Conservation (phyloP, 169 alveolate species). For the Eimeria mitis region DNA sequence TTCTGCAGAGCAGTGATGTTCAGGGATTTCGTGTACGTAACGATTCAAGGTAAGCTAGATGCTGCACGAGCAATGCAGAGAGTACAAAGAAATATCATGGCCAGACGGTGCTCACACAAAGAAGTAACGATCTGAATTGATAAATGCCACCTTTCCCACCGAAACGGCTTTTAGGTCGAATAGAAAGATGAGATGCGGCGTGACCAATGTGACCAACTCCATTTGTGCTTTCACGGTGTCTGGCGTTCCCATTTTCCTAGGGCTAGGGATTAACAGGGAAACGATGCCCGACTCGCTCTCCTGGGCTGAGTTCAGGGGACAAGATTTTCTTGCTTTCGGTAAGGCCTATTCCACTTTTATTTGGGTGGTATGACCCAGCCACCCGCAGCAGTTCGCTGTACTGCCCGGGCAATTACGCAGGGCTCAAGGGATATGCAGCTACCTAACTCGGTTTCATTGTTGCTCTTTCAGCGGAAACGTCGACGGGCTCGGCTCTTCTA, state of each 20-base stretch:
- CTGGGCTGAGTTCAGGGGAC: constrained; percentile 64
- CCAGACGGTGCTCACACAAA: neutral
- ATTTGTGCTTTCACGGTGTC: neutral
- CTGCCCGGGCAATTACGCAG: too few species aligned
- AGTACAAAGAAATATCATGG: neutral
- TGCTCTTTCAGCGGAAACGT: constrained; percentile 34
- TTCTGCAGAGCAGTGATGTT: constrained; percentile 63
- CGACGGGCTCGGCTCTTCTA: constrained; percentile 11
- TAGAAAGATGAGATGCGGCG: neutral
- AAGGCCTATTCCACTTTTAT: neutral
- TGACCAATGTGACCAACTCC: neutral
- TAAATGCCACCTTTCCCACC: neutral
- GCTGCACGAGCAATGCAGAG: neutral
- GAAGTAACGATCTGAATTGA: neutral
- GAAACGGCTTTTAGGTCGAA: neutral
- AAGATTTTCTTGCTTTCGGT: constrained; percentile 56
- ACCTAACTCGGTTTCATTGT: too few species aligned
- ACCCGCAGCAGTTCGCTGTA: neutral
- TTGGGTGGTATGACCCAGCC: neutral
- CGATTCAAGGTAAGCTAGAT: constrained; percentile 30
- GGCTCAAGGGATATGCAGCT: too few species aligned
- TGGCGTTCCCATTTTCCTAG: neutral
- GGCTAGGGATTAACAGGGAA: neutral
- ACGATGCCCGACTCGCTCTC: constrained; percentile 61
- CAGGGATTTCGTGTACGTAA: constrained; percentile 56